These are phyloP conservation scores for Lepraria neglecta DNA, from an alignment of 495 filamentous ascomycete genomes.

Conservation along the genomic window DNA sequence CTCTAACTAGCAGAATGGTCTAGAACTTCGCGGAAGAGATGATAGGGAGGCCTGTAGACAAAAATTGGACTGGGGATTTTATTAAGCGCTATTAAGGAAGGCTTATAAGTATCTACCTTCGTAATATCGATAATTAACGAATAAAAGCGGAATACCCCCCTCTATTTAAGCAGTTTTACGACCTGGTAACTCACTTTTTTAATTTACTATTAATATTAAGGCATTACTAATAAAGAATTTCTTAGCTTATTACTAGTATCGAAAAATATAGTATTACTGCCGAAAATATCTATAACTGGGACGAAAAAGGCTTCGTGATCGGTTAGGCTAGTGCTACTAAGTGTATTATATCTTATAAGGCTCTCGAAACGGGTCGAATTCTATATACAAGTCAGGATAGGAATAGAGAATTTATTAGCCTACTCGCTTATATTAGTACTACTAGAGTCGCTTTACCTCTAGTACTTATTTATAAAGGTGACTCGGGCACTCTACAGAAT, in stretches of 20 bases:
- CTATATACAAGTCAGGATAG: background rate
- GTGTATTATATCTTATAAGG: background rate
- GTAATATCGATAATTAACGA: background rate
- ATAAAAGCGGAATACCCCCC: background rate
- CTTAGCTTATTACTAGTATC: background rate
- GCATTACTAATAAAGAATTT: background rate
- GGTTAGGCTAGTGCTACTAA: background rate
- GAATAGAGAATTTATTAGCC: background rate
- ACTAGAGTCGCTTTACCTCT: background rate
- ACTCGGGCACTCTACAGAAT: background rate
- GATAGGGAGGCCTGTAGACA: no score
- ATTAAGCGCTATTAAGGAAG: background rate
- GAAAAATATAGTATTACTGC: background rate
- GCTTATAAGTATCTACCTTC: no score
- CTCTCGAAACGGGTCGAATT: background rate
- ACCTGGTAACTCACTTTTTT: background rate
- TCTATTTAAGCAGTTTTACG: background rate
- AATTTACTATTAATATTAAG: background rate
- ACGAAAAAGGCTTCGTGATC: background rate
- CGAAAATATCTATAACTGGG: no score
- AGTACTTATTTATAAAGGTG: background rate
- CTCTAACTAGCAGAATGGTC: no score
- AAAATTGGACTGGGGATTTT: no score
- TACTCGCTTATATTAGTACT: background rate
- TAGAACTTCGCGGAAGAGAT: no score